Evolutionary conservation across 2,329 filamentous ascomycete species (phyloP).

Genomic region (Trichoderma koningii): DNA sequence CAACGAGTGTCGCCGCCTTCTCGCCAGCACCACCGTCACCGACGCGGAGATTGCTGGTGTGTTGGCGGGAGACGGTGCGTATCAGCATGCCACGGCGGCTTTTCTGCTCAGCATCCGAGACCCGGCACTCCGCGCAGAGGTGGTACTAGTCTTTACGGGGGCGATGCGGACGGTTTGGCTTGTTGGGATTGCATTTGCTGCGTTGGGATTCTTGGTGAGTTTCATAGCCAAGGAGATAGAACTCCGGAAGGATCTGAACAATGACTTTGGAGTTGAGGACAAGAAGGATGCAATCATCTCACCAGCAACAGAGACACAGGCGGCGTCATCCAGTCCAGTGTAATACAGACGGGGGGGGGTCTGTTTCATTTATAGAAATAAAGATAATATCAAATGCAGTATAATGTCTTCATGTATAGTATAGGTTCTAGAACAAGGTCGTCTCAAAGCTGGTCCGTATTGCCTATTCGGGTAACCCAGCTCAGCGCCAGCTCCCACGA

Average conservation of each 20-base stretch:
- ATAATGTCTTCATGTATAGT: neutral
- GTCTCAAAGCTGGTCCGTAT: no score
- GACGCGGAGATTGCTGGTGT: neutral
- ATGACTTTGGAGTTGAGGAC: constrained; percentile 5
- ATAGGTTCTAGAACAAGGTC: no score
- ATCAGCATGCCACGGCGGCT: constrained; percentile 12
- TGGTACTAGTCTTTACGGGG: neutral
- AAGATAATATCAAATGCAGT: neutral
- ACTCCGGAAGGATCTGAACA: constrained; percentile 8
- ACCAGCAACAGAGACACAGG: neutral
- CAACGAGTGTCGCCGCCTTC: constrained; percentile 15
- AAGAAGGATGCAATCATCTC: neutral
- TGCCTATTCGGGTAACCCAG: no score
- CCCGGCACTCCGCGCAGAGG: neutral
- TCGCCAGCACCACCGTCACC: neutral
- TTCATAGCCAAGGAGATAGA: constrained; percentile 9
- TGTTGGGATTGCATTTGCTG: neutral
- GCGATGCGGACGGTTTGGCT: constrained; percentile 8
- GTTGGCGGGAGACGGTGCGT: neutral
- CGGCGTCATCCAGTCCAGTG: neutral
- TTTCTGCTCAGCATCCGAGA: neutral
- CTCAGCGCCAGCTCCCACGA: no score
- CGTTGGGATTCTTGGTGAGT: constrained; percentile 1
- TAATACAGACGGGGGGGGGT: neutral
- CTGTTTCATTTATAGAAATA: neutral